Conservation (phyloP, 768 basidiomycete genomes). For the Boletus sp. region DNA sequence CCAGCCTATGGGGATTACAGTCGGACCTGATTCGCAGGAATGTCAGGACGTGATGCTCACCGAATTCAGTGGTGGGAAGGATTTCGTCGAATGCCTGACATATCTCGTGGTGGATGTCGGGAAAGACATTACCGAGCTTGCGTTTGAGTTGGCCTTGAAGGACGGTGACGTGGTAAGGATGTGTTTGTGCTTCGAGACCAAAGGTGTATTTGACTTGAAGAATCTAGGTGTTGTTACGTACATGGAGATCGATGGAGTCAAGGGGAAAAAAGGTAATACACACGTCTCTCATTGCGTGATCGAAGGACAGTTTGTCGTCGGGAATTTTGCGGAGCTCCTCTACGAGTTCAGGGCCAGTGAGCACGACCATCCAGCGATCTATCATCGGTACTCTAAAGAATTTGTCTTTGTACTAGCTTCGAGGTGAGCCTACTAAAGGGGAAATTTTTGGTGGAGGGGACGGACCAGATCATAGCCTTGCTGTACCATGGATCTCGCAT, state of each 20-base stretch:
- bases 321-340: constrained; percentile 51
- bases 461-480: constrained; percentile 36
- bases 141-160: constrained; percentile 32
- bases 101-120: constrained; percentile 35
- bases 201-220: constrained; percentile 39
- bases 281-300: constrained; percentile 40
- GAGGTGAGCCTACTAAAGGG: constrained; percentile 14
- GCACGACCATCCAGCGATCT: constrained; percentile 45
- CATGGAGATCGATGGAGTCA: constrained; percentile 4
- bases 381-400: constrained; percentile 45
- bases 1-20: constrained; percentile 27
- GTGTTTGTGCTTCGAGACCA: constrained; percentile 31
- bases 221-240: constrained; percentile 28
- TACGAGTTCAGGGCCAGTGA: constrained; percentile 39
- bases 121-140: constrained; percentile 33
- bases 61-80: constrained; percentile 19
- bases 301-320: constrained; percentile 44
- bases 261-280: constrained; percentile 7
- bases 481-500: constrained; percentile 34
- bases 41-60: constrained; percentile 11
- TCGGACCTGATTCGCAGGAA: constrained; percentile 11
- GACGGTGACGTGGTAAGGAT: constrained; percentile 36
- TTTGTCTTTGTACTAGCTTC: constrained; percentile 27
- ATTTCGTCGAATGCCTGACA: constrained; percentile 28
- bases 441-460: background rate